These are phyloP conservation scores for Silene vulgaris DNA, from an alignment of 179 eudicot genomes.

Conservation along the genomic window DNA sequence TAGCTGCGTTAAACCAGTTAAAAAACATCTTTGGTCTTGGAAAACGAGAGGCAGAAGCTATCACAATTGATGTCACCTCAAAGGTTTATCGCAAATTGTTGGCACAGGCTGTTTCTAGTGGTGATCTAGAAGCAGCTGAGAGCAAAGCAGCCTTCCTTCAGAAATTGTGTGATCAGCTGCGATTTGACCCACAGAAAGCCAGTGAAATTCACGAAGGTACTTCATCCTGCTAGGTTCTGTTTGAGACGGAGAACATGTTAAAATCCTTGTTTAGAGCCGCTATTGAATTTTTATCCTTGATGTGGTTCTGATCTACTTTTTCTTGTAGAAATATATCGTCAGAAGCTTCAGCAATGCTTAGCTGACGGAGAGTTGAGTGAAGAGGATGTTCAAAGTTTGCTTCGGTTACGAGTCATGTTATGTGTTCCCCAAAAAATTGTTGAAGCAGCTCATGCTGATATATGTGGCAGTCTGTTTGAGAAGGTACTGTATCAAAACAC, in stretches of 20 bases:
- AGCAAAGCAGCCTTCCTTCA: constrained; percentile 93
- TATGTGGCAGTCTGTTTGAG: constrained; percentile 79
- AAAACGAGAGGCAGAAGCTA: constrained; percentile 74
- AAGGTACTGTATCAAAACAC: constrained; percentile 47
- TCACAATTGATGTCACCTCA: constrained; percentile 61
- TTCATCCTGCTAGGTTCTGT: not conserved
- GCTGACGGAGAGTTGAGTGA: constrained; percentile 76
- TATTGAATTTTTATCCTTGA: not conserved
- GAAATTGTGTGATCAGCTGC: constrained; percentile 69
- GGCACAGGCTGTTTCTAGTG: constrained; percentile 67
- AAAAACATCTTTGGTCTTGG: constrained; percentile 91
- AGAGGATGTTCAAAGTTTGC: constrained; percentile 62
- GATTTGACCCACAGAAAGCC: constrained; percentile 77
- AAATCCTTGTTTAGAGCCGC: not conserved
- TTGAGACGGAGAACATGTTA: not conserved
- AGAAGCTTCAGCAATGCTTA: constrained; percentile 75
- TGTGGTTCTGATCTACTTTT: not conserved
- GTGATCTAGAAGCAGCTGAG: constrained; percentile 63
- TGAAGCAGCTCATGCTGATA: constrained; percentile 81
- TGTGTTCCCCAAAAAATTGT: constrained; percentile 78
- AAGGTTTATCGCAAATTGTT: constrained; percentile 72
- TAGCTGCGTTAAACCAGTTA: constrained; percentile 71
- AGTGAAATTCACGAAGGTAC: constrained; percentile 79
- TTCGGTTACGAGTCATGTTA: constrained; percentile 71
- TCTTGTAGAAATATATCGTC: constrained; percentile 68